These are phyloP conservation scores for Mrakia hoshinonis DNA, from an alignment of 768 basidiomycete species.

Conservation along the genomic window DNA sequence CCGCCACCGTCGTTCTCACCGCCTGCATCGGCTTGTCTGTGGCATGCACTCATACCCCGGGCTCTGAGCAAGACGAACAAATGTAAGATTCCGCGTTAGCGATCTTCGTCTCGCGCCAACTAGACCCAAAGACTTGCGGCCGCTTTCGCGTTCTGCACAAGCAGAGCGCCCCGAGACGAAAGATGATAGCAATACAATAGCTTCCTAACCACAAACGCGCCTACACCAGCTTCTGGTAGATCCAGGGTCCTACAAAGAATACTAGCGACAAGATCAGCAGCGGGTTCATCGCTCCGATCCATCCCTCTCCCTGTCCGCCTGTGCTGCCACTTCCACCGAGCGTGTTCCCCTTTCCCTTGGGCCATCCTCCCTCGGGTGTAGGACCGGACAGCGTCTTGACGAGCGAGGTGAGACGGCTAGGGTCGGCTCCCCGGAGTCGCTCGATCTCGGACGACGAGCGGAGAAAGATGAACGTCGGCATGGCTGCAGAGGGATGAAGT, in stretches of 20 bases:
- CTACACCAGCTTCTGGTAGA: slow-evolving; percentile 13
- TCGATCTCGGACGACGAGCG: slow-evolving; percentile 12
- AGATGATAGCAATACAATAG: too few relatives aligned
- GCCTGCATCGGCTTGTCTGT: too few relatives aligned
- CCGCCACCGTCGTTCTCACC: too few relatives aligned
- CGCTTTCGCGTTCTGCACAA: too few relatives aligned
- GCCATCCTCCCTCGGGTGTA: slow-evolving; percentile 24
- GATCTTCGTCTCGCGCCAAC: too few relatives aligned
- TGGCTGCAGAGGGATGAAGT: not conserved
- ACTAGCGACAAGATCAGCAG: slow-evolving; percentile 19
- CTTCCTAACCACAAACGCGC: too few relatives aligned
- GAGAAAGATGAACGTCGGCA: slow-evolving; percentile 28
- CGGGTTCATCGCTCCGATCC: slow-evolving; percentile 12
- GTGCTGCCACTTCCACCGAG: slow-evolving; percentile 8
- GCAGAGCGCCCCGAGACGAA: too few relatives aligned
- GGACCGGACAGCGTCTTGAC: slow-evolving; percentile 10
- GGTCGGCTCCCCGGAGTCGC: slow-evolving; percentile 23
- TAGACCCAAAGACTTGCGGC: too few relatives aligned
- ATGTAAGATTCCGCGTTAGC: too few relatives aligned
- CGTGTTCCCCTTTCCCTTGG: slow-evolving; percentile 16
- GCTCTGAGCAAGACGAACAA: too few relatives aligned
- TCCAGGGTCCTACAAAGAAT: slow-evolving; percentile 26
- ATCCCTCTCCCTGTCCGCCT: not conserved
- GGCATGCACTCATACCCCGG: too few relatives aligned
- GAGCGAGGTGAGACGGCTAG: slow-evolving; percentile 19